Base-by-base conservation (phyloP, 352 stramenopile species). In the Pythium utonaiense region DNA sequence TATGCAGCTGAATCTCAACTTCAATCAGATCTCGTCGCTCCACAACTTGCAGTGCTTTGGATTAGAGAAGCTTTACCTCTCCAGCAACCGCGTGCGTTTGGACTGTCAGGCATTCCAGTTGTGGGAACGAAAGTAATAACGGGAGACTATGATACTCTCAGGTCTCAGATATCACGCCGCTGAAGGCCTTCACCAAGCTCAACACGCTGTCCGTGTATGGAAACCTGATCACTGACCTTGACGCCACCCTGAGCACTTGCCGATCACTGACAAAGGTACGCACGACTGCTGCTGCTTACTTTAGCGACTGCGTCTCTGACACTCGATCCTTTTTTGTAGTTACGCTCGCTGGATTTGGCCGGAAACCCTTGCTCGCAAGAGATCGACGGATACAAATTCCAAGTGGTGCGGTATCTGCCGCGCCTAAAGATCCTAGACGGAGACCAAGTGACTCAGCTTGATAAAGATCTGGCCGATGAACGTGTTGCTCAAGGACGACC, bases 401-500 rank as follows among this genome's bases (percentile, higher is more conserved):
- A 77, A 27, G 74, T 89, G 25, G 63, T 93, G 12, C 70, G 77
- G 8, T 59, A 73, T 17, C 69, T 93, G 16, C 73, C 82, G 2
- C 77, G 82, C 25, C 69, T 93, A 6, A 86, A 88, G 30, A 75
- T 62, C 2, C 64, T 93, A n/a, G 84, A 93, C 27, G 84, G 84
- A 1, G 81, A 91, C 31, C 75, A 87, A 6, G 56, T 89, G 34
- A 89, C 81, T 22, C 75, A 83, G 51, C 68, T 91, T 4, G 81
- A 91, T 48, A 89, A 88, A 47, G 81, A 91, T 8, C 67, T 91
- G 10, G 71, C 79, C 0, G 81, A 91, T n/a, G 80, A 89, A 33
- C 84, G 77, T 55, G 71, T 77, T 4, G 56, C 66, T 28, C 52
- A 66, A 36, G 55, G 56, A 34, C 30, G 73, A 54, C 2, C 28